Conservation (phyloP, 148 eudicot species). For the Chenopodium berlandieri region DNA sequence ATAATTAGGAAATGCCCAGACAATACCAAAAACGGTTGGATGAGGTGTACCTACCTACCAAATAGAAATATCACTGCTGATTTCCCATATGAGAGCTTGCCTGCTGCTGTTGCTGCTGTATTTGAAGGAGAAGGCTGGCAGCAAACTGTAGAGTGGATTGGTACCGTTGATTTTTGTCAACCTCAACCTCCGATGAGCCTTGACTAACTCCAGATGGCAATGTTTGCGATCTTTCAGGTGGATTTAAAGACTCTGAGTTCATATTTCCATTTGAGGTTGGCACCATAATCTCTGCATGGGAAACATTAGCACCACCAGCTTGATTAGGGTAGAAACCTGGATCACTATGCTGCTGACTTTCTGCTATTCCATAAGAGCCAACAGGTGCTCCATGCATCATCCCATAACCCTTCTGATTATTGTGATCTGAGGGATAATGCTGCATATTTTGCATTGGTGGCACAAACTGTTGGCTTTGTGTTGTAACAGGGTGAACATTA, state of each 20-base stretch:
- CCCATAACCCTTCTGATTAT: conserved; percentile 39
- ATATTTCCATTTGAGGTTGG: conserved; percentile 34
- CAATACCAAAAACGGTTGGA: conserved; percentile 12
- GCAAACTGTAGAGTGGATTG: conserved; percentile 86
- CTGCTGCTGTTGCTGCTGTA: conserved; percentile 58
- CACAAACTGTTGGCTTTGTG: conserved; percentile 43
- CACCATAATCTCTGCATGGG: conserved; percentile 35
- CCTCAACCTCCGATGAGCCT: conserved; percentile 55
- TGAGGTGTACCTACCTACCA: conserved; percentile 43
- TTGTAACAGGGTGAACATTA: conserved; percentile 18
- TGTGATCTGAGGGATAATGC: conserved; percentile 46
- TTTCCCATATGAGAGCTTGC: conserved; percentile 51
- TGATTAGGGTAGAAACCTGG: conserved; percentile 41
- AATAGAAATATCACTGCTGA: conserved; percentile 35
- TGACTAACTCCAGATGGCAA: conserved; percentile 42
- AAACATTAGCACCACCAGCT: conserved; percentile 32
- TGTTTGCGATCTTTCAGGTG: conserved; percentile 44
- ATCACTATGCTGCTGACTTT: conserved; percentile 40
- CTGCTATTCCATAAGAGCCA: conserved; percentile 43
- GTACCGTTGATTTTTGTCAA: conserved; percentile 80
- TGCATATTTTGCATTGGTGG: conserved; percentile 42
- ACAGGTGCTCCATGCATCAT: conserved; percentile 41
- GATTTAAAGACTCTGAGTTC: conserved; percentile 33
- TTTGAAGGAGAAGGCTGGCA: conserved; percentile 74
- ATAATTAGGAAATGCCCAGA: neutral